These are phyloP conservation scores for Austroboletus novae-zelandiae DNA, from an alignment of 1,284 basidiomycete genomes.

Conservation along the genomic window DNA sequence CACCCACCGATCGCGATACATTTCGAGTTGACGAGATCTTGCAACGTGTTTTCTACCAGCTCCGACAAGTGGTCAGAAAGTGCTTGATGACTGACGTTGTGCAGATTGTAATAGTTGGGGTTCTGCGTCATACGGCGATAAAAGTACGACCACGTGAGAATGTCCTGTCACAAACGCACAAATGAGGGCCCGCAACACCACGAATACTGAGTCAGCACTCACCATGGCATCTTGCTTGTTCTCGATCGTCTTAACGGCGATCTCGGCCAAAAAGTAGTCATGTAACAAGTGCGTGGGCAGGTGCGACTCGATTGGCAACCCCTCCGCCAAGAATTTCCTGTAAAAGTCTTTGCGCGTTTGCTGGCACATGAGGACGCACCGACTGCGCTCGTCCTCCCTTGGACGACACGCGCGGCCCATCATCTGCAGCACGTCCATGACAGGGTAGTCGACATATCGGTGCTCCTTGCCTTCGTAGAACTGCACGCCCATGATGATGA, in stretches of 20 bases:
- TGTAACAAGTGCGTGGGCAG: conserved; percentile 84
- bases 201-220: conserved; percentile 24
- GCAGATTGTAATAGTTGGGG: conserved; percentile 92
- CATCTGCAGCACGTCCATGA: conserved; percentile 98
- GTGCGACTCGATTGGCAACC: conserved; percentile 96
- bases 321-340: conserved; percentile 97
- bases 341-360: conserved; percentile 97
- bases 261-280: conserved; percentile 98
- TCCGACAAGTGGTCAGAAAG: conserved; percentile 95
- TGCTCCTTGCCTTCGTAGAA: conserved; percentile 95
- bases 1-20: conserved; percentile 87
- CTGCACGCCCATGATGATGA: conserved; percentile 98
- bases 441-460: conserved; percentile 96
- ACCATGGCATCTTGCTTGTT: conserved; percentile 97
- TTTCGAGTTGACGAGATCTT: conserved; percentile 90
- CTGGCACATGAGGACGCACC: conserved; percentile 96
- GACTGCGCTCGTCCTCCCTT: conserved; percentile 79
- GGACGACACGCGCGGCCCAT: conserved; percentile 96
- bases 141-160: conserved; percentile 94
- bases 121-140: conserved; percentile 97
- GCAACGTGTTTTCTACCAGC: conserved; percentile 90
- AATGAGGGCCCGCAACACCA: background rate
- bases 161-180: conserved; percentile 57
- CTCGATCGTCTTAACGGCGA: conserved; percentile 97
- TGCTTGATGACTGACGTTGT: conserved; percentile 91